A percentile compares a stretch with the other conserved stretches of the same genome.
These are phyloP conservation scores for Fusarium luffae DNA, from an alignment of 2,329 filamentous ascomycete species.

Conservation along the genomic window DNA sequence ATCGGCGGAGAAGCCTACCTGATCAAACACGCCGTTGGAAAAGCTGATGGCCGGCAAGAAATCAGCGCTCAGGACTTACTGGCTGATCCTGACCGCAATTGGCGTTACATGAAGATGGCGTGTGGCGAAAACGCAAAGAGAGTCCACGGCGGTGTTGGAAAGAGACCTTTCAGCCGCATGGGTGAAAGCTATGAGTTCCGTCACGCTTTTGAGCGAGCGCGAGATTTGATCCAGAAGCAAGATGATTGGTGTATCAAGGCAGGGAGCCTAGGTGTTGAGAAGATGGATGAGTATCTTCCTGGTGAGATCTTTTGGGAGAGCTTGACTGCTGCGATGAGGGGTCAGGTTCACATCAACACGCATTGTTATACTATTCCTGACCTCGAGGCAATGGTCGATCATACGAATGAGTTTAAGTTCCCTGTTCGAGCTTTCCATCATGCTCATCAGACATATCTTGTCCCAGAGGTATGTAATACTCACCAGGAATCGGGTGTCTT, in stretches of 20 bases:
- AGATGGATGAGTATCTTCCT: conserved; percentile 68
- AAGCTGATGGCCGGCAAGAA: conserved; percentile 68
- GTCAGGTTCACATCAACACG: conserved; percentile 75
- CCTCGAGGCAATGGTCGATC: conserved; percentile 74
- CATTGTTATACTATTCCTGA: conserved; percentile 79
- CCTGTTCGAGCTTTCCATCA: conserved; percentile 75
- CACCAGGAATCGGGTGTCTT: background rate
- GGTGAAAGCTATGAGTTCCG: conserved; percentile 78
- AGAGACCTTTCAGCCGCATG: conserved; percentile 68
- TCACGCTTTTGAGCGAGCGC: conserved; percentile 73
- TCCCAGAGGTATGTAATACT: conserved; percentile 66
- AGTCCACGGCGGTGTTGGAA: conserved; percentile 66
- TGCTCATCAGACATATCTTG: conserved; percentile 73
- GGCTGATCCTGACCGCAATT: conserved; percentile 71
- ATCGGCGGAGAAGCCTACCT: conserved; percentile 77
- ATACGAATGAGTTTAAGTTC: conserved; percentile 79
- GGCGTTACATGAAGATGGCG: conserved; percentile 82
- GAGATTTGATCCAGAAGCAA: conserved; percentile 66
- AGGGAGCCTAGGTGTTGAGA: conserved; percentile 60
- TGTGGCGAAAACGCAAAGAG: conserved; percentile 77
- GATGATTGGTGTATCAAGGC: conserved; percentile 75
- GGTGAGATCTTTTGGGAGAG: conserved; percentile 72
- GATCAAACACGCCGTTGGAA: conserved; percentile 74
- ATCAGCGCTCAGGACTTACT: conserved; percentile 72
- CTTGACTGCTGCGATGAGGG: conserved; percentile 70